These are phyloP conservation scores for Peterozyma xylosa DNA, from an alignment of 805 yeast genomes.

Conservation along the genomic window DNA sequence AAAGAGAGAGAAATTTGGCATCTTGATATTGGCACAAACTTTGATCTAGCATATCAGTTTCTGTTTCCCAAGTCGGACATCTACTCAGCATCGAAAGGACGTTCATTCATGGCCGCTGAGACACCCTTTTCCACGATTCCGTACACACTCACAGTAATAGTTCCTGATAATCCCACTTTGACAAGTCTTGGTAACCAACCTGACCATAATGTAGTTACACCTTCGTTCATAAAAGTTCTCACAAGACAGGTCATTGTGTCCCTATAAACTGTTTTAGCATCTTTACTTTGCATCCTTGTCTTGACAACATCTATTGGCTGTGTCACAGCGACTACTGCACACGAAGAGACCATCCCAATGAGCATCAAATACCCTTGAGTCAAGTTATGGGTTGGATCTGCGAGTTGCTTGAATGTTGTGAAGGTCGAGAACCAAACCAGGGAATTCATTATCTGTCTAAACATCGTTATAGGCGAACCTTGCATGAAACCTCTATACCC, in stretches of 20 bases:
- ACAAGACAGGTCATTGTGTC: conserved; percentile 55
- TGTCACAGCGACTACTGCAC: conserved; percentile 67
- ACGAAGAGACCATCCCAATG: conserved; percentile 57
- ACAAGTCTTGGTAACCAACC: conserved; percentile 63
- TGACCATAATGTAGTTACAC: conserved; percentile 39
- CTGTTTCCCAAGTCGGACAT: too few species aligned
- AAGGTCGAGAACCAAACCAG: conserved; percentile 81
- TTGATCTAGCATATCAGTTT: too few species aligned
- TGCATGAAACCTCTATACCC: conserved; percentile 76
- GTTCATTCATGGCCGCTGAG: conserved; percentile 25
- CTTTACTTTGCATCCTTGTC: conserved; percentile 77
- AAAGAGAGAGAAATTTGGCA: too few species aligned
- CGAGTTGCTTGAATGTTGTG: conserved; percentile 64
- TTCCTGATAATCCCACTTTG: conserved; percentile 66
- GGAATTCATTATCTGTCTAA: conserved; percentile 73
- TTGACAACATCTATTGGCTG: conserved; percentile 89
- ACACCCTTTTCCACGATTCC: conserved; percentile 46
- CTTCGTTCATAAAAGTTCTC: conserved; percentile 39
- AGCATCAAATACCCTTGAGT: conserved; percentile 26
- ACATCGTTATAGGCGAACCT: conserved; percentile 76
- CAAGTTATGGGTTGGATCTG: conserved; percentile 45
- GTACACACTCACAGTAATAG: conserved; percentile 59
- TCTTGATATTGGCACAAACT: too few species aligned
- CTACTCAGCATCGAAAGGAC: conserved; percentile 20
- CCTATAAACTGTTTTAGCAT: conserved; percentile 47